These are phyloP conservation scores for Pezicula radicicola DNA, from an alignment of 2,329 filamentous ascomycete species.

Conservation along the genomic window DNA sequence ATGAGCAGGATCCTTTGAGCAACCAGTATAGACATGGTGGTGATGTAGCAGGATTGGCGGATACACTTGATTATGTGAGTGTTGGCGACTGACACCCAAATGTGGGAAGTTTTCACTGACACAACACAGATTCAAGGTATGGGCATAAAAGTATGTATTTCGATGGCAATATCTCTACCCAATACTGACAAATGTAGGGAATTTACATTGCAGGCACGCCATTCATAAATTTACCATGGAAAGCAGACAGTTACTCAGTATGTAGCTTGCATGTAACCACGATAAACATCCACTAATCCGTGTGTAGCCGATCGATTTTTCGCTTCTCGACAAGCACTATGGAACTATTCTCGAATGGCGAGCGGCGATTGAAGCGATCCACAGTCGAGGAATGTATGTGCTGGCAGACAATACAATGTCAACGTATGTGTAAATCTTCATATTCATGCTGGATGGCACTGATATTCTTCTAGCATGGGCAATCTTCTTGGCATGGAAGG, in stretches of 20 bases:
- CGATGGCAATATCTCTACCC: neutral
- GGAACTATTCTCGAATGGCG: slow-evolving; percentile 57
- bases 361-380: slow-evolving; percentile 53
- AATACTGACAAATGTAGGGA: slow-evolving; percentile 22
- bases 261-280: neutral
- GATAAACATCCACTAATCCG: neutral
- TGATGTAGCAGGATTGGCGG: slow-evolving; percentile 52
- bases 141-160: slow-evolving; percentile 50
- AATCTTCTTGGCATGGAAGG: slow-evolving; percentile 1
- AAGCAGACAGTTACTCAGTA: slow-evolving; percentile 49
- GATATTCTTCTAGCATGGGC: neutral
- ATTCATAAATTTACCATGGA: slow-evolving; percentile 63
- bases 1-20: slow-evolving; percentile 52
- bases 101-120: neutral
- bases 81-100: neutral
- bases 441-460: neutral
- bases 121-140: slow-evolving; percentile 42
- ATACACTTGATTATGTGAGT: slow-evolving; percentile 57
- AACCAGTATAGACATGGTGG: slow-evolving; percentile 63
- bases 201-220: slow-evolving; percentile 60
- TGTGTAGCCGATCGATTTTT: slow-evolving; percentile 48
- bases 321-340: slow-evolving; percentile 59
- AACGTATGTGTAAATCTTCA: slow-evolving; percentile 45
- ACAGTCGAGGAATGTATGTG: slow-evolving; percentile 60
- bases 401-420: slow-evolving; percentile 63